A percentile compares a stretch with the other conserved stretches of the same genome.
phyloP scores from a whole-genome alignment of 768 basidiomycete species.

The Rubroboletus satanas region DNA sequence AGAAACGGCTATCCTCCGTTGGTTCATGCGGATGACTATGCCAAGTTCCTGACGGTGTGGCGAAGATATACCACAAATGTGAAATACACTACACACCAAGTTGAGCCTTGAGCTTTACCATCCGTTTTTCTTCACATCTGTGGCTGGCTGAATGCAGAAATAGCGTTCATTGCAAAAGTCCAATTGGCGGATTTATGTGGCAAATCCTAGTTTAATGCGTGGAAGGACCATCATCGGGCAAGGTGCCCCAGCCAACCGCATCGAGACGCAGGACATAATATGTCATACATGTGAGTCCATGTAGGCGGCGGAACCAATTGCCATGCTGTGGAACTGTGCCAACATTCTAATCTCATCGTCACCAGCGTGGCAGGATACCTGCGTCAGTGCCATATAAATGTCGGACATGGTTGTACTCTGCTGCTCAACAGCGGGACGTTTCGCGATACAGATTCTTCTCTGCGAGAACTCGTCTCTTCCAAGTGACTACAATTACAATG shows the following conservation, averaged over 20 bases:
- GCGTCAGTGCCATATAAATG: constrained; percentile 20
- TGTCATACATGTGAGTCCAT: constrained; percentile 13
- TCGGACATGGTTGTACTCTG: not conserved
- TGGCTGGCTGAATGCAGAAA: not conserved
- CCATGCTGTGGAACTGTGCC: constrained; percentile 24
- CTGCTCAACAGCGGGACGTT: constrained; percentile 1
- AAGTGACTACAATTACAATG: constrained; percentile 12
- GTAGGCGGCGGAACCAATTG: constrained; percentile 11
- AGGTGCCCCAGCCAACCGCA: constrained; percentile 6
- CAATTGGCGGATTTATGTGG: constrained; percentile 7
- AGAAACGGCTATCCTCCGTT: not conserved
- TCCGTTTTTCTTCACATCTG: not conserved
- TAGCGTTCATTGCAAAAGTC: not conserved
- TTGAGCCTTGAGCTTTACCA: not conserved
- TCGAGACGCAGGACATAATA: constrained; percentile 1
- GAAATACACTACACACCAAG: not conserved
- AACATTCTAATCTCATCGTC: not conserved
- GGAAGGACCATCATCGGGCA: not conserved
- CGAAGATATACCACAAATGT: not conserved
- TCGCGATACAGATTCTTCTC: not conserved
- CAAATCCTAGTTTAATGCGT: not conserved
- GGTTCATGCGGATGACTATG: not conserved
- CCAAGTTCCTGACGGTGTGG: constrained; percentile 7
- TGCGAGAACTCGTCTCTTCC: not conserved
- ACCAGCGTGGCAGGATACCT: not conserved